Evolutionary conservation across 2,329 filamentous ascomycete species (phyloP), one percentile per base, ranked within the genome.

Genomic region (Alternaria atra): DNA sequence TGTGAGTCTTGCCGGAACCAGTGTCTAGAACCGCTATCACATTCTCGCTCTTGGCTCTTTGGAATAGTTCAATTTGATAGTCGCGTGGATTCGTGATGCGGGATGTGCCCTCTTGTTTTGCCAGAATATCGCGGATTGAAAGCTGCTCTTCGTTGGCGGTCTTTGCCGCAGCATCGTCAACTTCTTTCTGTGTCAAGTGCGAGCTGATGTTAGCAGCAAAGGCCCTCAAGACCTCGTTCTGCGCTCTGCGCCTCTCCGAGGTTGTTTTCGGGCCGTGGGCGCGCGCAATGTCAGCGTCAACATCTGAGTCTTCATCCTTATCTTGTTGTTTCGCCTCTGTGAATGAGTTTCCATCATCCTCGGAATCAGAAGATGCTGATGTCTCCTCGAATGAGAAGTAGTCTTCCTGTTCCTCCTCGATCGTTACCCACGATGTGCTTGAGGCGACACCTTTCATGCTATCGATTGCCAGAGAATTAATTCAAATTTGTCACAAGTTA

Each of bases 1-100:
- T 97, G n/a, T 97, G 83, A 0, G 95, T 99, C 80, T 99, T 99
- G 2, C 95, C 95, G 4, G 93, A 93, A 12, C 95, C 93, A n/a
- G 94, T 97, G 72, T 96, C 93, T 1, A 98, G 85, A 1, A 99
- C 95, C 1, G 95, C 94, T 68, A 99, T 97, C 7, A 90, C 91
- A 73, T 99, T 99, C 68, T 90, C 86, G 52, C 86, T 74, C 73
- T 95, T 97, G 4, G 95, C 94, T 65, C 87, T 87, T 76, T 97
- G 92, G 72, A 95, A 98, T 0, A 99, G 85, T 74, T 98, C 94
- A 12, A 92, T 82, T 76, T 99, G 95, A 73, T 98, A 99, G 71
- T 97, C 93, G 50, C 94, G 86, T 0, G 94, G 92, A 54, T 89
- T 90, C 10, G 88, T 86, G 60, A 95, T 93, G 54, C 93, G 91